These are phyloP conservation scores for Lentinula sp. DNA, from an alignment of 768 basidiomycete species.

Conservation along the genomic window DNA sequence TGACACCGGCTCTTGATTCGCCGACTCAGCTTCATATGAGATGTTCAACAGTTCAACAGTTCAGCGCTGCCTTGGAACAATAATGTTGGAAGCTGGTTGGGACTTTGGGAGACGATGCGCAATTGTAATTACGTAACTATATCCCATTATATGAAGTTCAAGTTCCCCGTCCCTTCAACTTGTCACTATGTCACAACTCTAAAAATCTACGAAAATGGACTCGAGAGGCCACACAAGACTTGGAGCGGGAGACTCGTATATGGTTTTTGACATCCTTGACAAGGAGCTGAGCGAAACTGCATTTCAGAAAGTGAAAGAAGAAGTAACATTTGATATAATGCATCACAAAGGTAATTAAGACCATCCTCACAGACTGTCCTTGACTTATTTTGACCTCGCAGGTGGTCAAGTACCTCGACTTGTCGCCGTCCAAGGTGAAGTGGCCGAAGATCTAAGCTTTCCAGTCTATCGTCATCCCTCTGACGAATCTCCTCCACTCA, in stretches of 20 bases:
- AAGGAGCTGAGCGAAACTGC: conserved; percentile 42
- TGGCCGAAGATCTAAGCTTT: conserved; percentile 37
- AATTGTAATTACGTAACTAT: too few relatives aligned
- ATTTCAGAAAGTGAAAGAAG: conserved; percentile 52
- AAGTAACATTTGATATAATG: conserved; percentile 74
- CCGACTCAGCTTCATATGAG: too few relatives aligned
- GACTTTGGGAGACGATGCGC: too few relatives aligned
- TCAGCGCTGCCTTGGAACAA: too few relatives aligned
- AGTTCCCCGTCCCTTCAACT: too few relatives aligned
- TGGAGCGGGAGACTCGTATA: conserved; percentile 64
- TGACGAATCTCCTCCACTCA: conserved; percentile 67
- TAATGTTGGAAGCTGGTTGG: too few relatives aligned
- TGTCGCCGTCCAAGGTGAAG: conserved; percentile 56
- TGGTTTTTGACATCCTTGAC: conserved; percentile 56
- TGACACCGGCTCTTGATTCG: too few relatives aligned
- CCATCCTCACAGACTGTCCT: not conserved
- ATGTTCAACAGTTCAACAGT: too few relatives aligned
- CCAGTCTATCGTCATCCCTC: conserved; percentile 82
- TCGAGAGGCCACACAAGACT: not conserved
- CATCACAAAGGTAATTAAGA: conserved; percentile 55
- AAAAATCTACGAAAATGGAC: not conserved
- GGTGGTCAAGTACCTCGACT: conserved; percentile 70
- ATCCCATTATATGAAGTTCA: too few relatives aligned
- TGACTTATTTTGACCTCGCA: conserved; percentile 17
- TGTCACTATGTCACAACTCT: too few relatives aligned